Conservation (phyloP, 306 rosid genomes). For the Medicago lupulina region DNA sequence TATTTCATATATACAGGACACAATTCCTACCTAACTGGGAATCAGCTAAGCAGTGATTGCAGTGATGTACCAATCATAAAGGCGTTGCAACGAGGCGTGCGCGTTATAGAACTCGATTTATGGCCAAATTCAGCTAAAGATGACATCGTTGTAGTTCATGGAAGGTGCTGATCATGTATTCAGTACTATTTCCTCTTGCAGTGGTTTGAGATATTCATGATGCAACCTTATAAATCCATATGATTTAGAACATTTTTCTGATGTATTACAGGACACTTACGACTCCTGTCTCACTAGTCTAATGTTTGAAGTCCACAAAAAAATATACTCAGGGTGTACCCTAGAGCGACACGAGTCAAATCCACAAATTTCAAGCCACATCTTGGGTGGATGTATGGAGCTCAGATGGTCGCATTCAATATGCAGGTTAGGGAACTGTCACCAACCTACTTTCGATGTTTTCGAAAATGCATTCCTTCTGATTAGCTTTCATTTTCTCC, state of each 20-base stretch:
- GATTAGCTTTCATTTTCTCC: no score
- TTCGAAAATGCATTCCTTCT: no score
- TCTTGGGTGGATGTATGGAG: slow-evolving; percentile 94
- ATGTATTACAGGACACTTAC: slow-evolving; percentile 85
- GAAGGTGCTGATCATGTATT: slow-evolving; percentile 62
- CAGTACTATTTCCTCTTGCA: no score
- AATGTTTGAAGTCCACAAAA: slow-evolving; percentile 79
- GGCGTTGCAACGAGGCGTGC: slow-evolving; percentile 73
- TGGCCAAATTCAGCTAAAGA: slow-evolving; percentile 88
- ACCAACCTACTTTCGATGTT: no score
- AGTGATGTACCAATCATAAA: slow-evolving; percentile 83
- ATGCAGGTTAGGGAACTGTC: slow-evolving; percentile 79
- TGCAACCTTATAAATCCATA: no score
- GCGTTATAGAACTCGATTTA: slow-evolving; percentile 86
- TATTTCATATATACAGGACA: slow-evolving; percentile 98
- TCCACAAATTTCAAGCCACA: slow-evolving; percentile 88
- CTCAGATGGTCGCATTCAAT: slow-evolving; percentile 96
- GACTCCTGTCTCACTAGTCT: slow-evolving; percentile 70
- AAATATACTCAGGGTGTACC: slow-evolving; percentile 82
- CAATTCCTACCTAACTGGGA: slow-evolving; percentile 94
- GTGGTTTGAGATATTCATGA: no score
- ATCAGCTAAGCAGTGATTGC: slow-evolving; percentile 92
- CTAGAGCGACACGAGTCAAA: slow-evolving; percentile 73
- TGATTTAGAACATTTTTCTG: no score
- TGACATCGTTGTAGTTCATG: slow-evolving; percentile 80